A percentile compares a stretch with the other conserved stretches of the same genome.
Evolutionary conservation across 164 flowering plant genomes (phyloP).

Genomic region (Sedum album): DNA sequence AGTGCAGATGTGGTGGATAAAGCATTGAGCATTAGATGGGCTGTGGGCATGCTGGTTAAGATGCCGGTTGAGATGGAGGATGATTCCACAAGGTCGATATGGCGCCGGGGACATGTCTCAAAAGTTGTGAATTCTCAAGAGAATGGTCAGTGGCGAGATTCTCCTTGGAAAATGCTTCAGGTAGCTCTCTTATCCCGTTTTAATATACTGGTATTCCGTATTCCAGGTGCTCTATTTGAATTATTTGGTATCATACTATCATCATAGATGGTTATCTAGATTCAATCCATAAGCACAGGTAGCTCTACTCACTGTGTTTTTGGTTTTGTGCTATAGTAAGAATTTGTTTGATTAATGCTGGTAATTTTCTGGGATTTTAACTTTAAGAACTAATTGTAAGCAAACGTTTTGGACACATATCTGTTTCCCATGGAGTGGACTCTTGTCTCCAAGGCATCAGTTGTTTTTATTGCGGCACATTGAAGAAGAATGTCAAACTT

Average conservation of each 20-base stretch:
- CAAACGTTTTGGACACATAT: too few species aligned
- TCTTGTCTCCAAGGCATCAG: neutral
- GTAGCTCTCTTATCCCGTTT: neutral
- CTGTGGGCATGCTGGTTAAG: constrained; percentile 46
- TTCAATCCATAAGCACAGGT: too few species aligned
- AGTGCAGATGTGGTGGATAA: constrained; percentile 48
- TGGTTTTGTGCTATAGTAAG: too few species aligned
- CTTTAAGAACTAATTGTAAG: too few species aligned
- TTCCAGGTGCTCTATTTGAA: too few species aligned
- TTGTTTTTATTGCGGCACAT: too few species aligned
- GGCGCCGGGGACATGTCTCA: constrained; percentile 52
- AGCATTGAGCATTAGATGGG: constrained; percentile 39
- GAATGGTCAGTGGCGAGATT: neutral
- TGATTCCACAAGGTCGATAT: constrained; percentile 42
- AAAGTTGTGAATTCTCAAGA: constrained; percentile 10
- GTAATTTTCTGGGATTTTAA: too few species aligned
- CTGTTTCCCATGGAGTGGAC: neutral
- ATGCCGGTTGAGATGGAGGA: constrained; percentile 63
- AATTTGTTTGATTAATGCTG: too few species aligned
- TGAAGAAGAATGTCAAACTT: too few species aligned
- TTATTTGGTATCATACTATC: too few species aligned
- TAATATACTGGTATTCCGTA: neutral
- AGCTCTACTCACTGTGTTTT: too few species aligned
- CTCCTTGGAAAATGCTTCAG: constrained; percentile 9
- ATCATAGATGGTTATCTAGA: too few species aligned